These are phyloP conservation scores for Kodamaea fukazawae DNA, from an alignment of 805 yeast species.

Conservation along the genomic window DNA sequence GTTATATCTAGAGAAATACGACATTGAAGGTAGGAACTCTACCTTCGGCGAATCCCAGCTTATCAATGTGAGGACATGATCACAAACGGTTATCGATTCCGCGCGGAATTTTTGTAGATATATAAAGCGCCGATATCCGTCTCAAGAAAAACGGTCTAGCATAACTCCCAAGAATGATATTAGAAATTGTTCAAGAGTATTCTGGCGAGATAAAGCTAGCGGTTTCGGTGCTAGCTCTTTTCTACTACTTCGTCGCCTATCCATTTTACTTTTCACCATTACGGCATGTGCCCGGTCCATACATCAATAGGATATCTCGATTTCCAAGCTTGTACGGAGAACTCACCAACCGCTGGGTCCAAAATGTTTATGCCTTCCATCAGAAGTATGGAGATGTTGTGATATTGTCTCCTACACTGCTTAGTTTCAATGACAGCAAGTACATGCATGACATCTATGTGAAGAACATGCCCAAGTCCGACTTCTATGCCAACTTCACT, in stretches of 20 bases:
- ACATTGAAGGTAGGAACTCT: no score
- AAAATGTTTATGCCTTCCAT: constrained; percentile 48
- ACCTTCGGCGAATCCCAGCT: no score
- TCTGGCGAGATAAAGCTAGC: background rate
- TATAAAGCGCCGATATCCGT: background rate
- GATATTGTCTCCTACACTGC: constrained; percentile 57
- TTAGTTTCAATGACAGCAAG: constrained; percentile 53
- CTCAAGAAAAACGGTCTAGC: background rate
- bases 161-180: background rate
- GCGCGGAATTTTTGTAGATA: background rate
- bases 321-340: constrained; percentile 34
- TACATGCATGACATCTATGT: constrained; percentile 56
- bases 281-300: constrained; percentile 57
- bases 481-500: constrained; percentile 57
- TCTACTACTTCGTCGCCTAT: constrained; percentile 36
- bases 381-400: constrained; percentile 59
- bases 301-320: constrained; percentile 44
- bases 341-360: constrained; percentile 44
- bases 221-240: background rate
- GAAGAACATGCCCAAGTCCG: constrained; percentile 53
- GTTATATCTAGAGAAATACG: no score
- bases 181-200: constrained; percentile 1
- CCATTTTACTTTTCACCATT: constrained; percentile 53
- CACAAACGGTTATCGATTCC: background rate
- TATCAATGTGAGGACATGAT: background rate